These are phyloP conservation scores for Cantharellus cinnabarinus DNA, from an alignment of 768 basidiomycete genomes.

Conservation along the genomic window DNA sequence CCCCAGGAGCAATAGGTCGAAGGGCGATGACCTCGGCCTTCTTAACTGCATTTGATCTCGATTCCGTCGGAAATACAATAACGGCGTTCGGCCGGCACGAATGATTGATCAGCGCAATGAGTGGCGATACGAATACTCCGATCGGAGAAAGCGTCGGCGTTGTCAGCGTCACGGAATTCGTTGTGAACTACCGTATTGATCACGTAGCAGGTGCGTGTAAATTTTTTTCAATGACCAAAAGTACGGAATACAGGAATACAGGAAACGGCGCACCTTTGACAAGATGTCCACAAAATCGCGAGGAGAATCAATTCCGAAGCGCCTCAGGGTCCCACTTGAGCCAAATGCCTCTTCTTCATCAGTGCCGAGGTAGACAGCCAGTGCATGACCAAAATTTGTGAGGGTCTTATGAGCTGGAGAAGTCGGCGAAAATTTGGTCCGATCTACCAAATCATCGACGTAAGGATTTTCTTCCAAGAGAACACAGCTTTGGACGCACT, in stretches of 20 bases:
- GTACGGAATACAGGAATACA: not conserved
- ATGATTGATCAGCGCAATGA: conserved; percentile 69
- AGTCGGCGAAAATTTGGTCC: conserved; percentile 27
- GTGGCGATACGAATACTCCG: conserved; percentile 67
- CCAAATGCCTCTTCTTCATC: conserved; percentile 17
- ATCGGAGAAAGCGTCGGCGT: conserved; percentile 58
- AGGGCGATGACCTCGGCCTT: conserved; percentile 41
- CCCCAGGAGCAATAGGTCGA: conserved; percentile 34
- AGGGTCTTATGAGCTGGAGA: conserved; percentile 29
- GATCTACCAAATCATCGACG: conserved; percentile 24
- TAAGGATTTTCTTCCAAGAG: not conserved
- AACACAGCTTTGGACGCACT: conserved; percentile 29
- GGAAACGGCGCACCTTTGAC: conserved; percentile 34
- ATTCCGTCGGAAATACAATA: conserved; percentile 64
- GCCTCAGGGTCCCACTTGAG: conserved; percentile 31
- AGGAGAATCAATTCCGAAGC: conserved; percentile 34
- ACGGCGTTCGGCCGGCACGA: conserved; percentile 77
- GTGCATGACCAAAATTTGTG: conserved; percentile 49
- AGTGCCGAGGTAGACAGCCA: conserved; percentile 40
- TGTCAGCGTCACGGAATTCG: conserved; percentile 79
- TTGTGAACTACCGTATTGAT: conserved; percentile 41
- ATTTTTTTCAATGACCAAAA: not conserved
- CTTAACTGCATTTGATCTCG: conserved; percentile 25
- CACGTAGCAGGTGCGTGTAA: not conserved
- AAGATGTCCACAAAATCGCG: conserved; percentile 48